phyloP scores from a whole-genome alignment of 139 green algal species.

The Protoeuglena noctilucae region DNA sequence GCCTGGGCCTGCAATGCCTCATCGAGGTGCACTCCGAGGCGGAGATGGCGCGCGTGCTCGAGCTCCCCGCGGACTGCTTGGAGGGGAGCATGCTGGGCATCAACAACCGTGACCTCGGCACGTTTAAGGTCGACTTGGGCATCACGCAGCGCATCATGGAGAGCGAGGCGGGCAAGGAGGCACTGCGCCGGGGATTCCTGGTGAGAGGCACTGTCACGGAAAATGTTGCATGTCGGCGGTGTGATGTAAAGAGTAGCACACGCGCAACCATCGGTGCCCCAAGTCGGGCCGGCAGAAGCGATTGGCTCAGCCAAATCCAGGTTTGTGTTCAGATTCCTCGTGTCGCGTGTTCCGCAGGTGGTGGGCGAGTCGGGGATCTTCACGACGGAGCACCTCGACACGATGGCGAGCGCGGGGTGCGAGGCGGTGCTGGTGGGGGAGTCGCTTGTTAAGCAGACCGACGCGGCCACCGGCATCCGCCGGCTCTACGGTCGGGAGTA shows the following conservation, averaged over 20 bases:
- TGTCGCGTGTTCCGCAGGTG: slow-evolving; percentile 32
- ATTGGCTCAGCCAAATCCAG: too few species aligned
- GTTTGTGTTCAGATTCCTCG: slow-evolving; percentile 3
- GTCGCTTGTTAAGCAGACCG: slow-evolving; percentile 83
- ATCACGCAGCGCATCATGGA: slow-evolving; percentile 71
- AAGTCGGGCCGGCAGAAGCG: too few species aligned
- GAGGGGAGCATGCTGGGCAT: slow-evolving; percentile 77
- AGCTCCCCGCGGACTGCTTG: slow-evolving; percentile 51
- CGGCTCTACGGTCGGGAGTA: not conserved
- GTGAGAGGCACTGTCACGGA: too few species aligned
- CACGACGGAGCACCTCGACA: slow-evolving; percentile 74
- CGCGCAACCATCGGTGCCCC: too few species aligned
- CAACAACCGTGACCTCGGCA: slow-evolving; percentile 95
- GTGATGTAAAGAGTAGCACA: too few species aligned
- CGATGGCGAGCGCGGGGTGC: slow-evolving; percentile 62
- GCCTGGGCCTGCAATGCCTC: slow-evolving; percentile 56
- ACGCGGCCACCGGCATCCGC: slow-evolving; percentile 38
- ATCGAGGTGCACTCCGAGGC: slow-evolving; percentile 70
- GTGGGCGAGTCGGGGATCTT: slow-evolving; percentile 94
- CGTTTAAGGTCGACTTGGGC: slow-evolving; percentile 85
- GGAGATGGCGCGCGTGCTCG: slow-evolving; percentile 82
- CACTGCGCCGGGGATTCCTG: slow-evolving; percentile 24
- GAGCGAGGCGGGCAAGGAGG: slow-evolving; percentile 50
- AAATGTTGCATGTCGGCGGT: too few species aligned
- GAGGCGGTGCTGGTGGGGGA: slow-evolving; percentile 89